Evolutionary conservation across 306 rosid species (phyloP).

Genomic region (Cicer yamashitae): DNA sequence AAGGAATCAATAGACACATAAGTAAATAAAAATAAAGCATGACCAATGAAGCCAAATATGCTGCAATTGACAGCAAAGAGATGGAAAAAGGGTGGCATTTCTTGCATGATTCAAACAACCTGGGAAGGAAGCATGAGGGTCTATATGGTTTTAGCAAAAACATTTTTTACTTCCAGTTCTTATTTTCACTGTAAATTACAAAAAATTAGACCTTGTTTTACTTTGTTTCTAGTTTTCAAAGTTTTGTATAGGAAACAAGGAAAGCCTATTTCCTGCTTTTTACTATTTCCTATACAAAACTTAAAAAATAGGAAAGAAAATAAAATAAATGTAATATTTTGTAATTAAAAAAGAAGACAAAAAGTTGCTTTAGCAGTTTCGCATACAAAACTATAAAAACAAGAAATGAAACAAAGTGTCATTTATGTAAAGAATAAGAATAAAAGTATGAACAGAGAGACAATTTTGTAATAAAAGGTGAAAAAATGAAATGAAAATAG

Average conservation of each 20-base stretch:
- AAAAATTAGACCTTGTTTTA: not conserved
- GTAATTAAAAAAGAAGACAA: constrained; percentile 4
- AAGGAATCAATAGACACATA: constrained; percentile 15
- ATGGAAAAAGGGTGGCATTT: not conserved
- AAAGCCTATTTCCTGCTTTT: not conserved
- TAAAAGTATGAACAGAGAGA: not conserved
- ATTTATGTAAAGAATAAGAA: not conserved
- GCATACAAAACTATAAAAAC: not conserved
- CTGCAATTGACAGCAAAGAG: constrained; percentile 4
- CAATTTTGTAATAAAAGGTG: not conserved
- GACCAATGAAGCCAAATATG: constrained; percentile 21
- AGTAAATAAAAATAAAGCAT: constrained; percentile 4
- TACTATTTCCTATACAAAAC: not conserved
- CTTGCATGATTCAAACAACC: constrained; percentile 31
- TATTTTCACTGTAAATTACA: constrained; percentile 1
- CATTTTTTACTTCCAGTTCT: not conserved
- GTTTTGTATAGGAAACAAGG: not conserved
- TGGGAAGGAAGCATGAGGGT: not conserved
- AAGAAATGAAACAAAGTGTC: not conserved
- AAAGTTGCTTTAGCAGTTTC: not conserved
- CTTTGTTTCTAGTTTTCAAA: not conserved
- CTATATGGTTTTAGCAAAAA: not conserved
- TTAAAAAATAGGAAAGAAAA: not conserved
- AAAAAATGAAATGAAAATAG: constrained; percentile 5
- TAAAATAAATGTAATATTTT: not conserved